A percentile compares a stretch with the other conserved stretches of the same genome.
These are phyloP conservation scores for Stephanodiscus minutulus DNA, from an alignment of 108 stramenopile genomes.

Conservation along the genomic window DNA sequence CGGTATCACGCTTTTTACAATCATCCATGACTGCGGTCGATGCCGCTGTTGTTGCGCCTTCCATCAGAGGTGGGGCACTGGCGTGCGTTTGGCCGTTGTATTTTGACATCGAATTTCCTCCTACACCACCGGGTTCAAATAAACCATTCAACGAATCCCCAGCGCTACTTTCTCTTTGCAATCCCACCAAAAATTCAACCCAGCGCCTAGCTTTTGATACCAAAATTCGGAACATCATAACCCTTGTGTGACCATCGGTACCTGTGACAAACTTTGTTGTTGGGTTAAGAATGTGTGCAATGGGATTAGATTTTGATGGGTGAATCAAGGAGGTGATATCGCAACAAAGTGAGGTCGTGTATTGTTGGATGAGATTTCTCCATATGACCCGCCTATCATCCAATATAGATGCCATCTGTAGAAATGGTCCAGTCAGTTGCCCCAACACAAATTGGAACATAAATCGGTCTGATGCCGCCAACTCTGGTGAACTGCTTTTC, in stretches of 20 bases:
- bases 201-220: neutral
- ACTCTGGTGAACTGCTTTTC: neutral
- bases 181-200: slow-evolving; percentile 3
- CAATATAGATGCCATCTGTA: neutral
- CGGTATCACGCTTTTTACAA: too few relatives aligned
- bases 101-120: neutral
- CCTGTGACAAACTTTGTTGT: neutral
- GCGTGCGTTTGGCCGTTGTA: too few relatives aligned
- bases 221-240: neutral
- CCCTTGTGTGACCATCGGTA: neutral
- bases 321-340: neutral
- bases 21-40: too few relatives aligned
- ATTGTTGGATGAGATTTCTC: slow-evolving; percentile 3
- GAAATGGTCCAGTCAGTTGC: neutral
- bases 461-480: neutral
- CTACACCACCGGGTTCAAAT: neutral
- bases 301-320: slow-evolving; percentile 1
- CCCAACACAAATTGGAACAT: neutral
- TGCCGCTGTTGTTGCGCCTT: neutral
- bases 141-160: neutral
- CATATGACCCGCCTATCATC: neutral
- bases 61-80: neutral
- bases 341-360: neutral
- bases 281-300: neutral
- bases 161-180: neutral